phyloP scores from a whole-genome alignment of 169 alveolate species.

The Theileria parva region DNA sequence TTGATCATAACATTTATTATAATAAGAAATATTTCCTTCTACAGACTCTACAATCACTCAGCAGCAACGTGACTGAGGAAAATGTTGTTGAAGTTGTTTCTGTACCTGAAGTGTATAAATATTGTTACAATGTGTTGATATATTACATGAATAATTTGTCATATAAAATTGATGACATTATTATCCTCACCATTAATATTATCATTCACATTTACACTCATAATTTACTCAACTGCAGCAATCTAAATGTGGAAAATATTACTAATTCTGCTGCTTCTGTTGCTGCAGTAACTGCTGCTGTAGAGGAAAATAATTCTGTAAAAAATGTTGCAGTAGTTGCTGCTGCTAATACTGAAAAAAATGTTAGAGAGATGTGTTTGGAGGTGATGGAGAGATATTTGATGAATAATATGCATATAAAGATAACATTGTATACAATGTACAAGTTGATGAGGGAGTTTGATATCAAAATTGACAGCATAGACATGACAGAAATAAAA shows the following conservation, averaged over 20 bases:
- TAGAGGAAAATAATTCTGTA: background rate
- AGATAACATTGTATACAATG: background rate
- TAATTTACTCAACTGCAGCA: too few relatives aligned
- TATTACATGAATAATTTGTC: background rate
- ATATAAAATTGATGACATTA: background rate
- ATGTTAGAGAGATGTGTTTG: background rate
- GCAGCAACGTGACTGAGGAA: too few relatives aligned
- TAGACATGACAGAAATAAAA: background rate
- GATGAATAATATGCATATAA: background rate
- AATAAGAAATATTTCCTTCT: too few relatives aligned
- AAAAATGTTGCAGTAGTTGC: too few relatives aligned
- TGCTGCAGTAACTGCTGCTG: background rate
- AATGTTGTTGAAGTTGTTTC: too few relatives aligned
- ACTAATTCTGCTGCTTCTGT: background rate
- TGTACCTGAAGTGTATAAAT: background rate
- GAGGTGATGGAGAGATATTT: background rate
- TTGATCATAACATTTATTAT: too few relatives aligned
- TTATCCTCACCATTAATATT: background rate
- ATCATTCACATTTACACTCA: background rate
- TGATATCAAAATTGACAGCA: background rate
- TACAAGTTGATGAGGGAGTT: background rate
- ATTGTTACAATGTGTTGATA: background rate
- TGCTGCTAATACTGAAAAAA: too few relatives aligned
- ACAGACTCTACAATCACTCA: too few relatives aligned
- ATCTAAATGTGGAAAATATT: too few relatives aligned